Base-by-base conservation (phyloP, 768 basidiomycete genomes). In the Dentipellis sp. region DNA sequence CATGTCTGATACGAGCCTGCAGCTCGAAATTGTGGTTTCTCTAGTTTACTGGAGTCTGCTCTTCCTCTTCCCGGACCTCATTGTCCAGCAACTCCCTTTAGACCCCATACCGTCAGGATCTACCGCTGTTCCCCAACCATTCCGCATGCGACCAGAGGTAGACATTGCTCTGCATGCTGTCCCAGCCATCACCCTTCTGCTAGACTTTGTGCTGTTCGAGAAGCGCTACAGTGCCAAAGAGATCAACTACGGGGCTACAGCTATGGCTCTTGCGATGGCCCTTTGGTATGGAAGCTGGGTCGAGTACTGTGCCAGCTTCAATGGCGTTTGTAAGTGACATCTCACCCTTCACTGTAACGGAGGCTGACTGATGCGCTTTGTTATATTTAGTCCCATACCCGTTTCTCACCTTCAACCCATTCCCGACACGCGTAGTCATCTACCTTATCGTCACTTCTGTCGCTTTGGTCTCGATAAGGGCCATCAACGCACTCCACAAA, bases 141-240 rank as follows among this genome's bases (percentile, higher is more conserved):
- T 75, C 51, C 48, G 65, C 19, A 69, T 77, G 49, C 77, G 76
- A 11, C 66, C 89, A 1, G 66, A 70, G 45, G 67, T 80, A 53
- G 88, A 90, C 62, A 66, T 90, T 2, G 75, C 78, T 3, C 66
- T 93, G 56, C 90, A 93, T 63, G 81, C 80, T 5, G 68, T 71
- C 1, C 90, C 90, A 2, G 77, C 78, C 1, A 40, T 82, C 9
- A 65, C 78, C 6, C 72, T 91, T 42, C 58, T 86, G 17, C 56
- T 78, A 36, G 87, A 92, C 65, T 93, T 92, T 66, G 74, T 85
- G 61, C 59, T 80, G 10, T 79, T 86, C 53, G 86, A 91, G 63
- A 62, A 62, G 29, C 83, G 75, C 58, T 91, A 83, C 64, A 59
- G 69, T 0, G 63, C 65, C 10, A 60, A 62, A 10, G 65, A 68